phyloP scores from a whole-genome alignment of 306 rosid species.

The Medicago ruthenica region DNA sequence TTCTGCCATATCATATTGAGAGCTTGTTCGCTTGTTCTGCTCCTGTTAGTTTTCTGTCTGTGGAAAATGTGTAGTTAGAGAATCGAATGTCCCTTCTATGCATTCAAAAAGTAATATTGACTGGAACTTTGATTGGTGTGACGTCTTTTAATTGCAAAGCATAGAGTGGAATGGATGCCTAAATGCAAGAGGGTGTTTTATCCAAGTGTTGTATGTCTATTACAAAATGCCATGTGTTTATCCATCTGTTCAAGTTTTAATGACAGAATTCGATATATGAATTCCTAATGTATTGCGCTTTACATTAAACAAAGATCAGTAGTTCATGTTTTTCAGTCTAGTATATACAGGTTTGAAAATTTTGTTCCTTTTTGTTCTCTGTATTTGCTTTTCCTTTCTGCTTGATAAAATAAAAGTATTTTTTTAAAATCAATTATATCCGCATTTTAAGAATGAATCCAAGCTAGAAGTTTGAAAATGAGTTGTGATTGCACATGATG shows the following conservation, averaged over 20 bases:
- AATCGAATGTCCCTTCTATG: neutral
- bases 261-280: neutral
- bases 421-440: too few species aligned
- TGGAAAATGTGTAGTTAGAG: constrained; percentile 14
- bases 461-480: neutral
- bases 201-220: neutral
- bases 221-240: neutral
- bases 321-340: neutral
- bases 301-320: constrained; percentile 1
- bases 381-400: too few species aligned
- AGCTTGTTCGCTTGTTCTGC: neutral
- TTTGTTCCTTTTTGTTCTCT: neutral
- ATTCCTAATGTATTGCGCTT: neutral
- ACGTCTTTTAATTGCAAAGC: neutral
- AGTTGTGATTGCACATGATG: neutral
- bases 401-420: too few species aligned
- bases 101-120: neutral
- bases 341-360: neutral
- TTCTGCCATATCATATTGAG: neutral
- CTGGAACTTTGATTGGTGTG: neutral
- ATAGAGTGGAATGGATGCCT: neutral
- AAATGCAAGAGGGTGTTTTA: neutral
- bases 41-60: neutral
- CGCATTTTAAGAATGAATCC: neutral
- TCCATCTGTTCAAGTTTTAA: neutral